Percentiles rank a stretch among this genome's conserved stretches.
Conservation (phyloP, 2,329 filamentous ascomycete genomes). For the Microsporum canis region DNA sequence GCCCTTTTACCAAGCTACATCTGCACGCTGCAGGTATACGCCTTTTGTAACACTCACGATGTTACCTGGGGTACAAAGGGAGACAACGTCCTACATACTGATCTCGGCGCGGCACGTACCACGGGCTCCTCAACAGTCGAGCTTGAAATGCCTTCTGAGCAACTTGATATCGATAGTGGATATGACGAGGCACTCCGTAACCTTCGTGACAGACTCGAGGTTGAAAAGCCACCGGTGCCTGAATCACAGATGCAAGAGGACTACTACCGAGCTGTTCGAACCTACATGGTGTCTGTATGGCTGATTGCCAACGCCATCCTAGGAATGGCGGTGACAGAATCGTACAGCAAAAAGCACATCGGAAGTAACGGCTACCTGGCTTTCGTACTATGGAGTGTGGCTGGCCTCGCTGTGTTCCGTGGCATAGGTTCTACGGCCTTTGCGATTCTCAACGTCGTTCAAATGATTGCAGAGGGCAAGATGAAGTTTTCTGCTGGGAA, state of each 20-base stretch:
- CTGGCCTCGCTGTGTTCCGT: conserved; percentile 73
- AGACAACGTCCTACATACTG: conserved; percentile 87
- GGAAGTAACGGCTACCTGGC: conserved; percentile 80
- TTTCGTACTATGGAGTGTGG: conserved; percentile 89
- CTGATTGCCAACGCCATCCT: conserved; percentile 85
- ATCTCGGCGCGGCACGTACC: conserved; percentile 74
- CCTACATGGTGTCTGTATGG: conserved; percentile 96
- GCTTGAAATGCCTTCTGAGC: conserved; percentile 93
- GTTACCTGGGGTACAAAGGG: conserved; percentile 98
- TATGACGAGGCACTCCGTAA: conserved; percentile 97
- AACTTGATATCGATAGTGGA: conserved; percentile 93
- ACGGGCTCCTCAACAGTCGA: conserved; percentile 72
- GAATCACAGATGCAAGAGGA: conserved; percentile 90
- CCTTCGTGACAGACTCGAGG: conserved; percentile 82
- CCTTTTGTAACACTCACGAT: conserved; percentile 98
- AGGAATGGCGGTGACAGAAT: conserved; percentile 84
- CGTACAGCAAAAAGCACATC: conserved; percentile 61
- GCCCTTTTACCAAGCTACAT: conserved; percentile 85
- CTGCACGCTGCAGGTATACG: conserved; percentile 94
- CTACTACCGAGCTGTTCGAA: conserved; percentile 94
- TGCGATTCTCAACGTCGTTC: conserved; percentile 70
- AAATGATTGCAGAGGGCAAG: conserved; percentile 76
- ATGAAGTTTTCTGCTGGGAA: conserved; percentile 44
- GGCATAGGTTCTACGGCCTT: conserved; percentile 73
- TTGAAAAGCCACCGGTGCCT: conserved; percentile 48